phyloP scores from a whole-genome alignment of 108 stramenopile species.

The Pseudonitzschia multiseries region DNA sequence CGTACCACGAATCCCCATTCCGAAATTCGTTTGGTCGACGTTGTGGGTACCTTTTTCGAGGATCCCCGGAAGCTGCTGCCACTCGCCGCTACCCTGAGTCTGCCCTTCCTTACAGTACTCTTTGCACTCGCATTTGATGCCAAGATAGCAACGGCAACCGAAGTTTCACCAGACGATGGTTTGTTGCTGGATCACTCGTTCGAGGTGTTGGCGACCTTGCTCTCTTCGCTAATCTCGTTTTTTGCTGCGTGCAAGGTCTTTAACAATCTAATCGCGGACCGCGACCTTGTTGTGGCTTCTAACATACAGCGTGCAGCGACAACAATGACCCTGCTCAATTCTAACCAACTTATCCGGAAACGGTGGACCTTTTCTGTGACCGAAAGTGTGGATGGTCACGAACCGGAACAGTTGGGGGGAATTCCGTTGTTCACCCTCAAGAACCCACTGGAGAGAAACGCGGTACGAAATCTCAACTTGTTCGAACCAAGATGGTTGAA shows the following conservation, averaged over 20 bases:
- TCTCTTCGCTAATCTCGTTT: conserved; percentile 41
- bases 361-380: conserved; percentile 43
- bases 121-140: conserved; percentile 28
- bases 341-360: conserved; percentile 43
- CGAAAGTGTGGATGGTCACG: not conserved
- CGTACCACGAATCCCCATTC: not conserved
- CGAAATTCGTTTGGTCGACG: conserved; percentile 26
- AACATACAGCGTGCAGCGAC: conserved; percentile 33
- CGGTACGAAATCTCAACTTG: conserved; percentile 42
- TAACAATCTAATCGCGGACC: conserved; percentile 51
- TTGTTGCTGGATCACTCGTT: not conserved
- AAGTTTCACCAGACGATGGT: not conserved
- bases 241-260: conserved; percentile 42
- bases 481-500: conserved; percentile 67
- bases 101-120: conserved; percentile 28
- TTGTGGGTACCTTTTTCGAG: conserved; percentile 36
- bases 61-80: conserved; percentile 53
- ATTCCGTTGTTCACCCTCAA: conserved; percentile 55
- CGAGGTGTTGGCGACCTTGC: conserved; percentile 13
- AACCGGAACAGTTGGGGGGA: not conserved
- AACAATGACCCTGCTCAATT: conserved; percentile 36
- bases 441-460: conserved; percentile 35
- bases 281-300: conserved; percentile 42
- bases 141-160: not conserved
- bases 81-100: conserved; percentile 37